These are phyloP conservation scores for Athelia psychrophila DNA, from an alignment of 1,284 basidiomycete species.

Conservation along the genomic window DNA sequence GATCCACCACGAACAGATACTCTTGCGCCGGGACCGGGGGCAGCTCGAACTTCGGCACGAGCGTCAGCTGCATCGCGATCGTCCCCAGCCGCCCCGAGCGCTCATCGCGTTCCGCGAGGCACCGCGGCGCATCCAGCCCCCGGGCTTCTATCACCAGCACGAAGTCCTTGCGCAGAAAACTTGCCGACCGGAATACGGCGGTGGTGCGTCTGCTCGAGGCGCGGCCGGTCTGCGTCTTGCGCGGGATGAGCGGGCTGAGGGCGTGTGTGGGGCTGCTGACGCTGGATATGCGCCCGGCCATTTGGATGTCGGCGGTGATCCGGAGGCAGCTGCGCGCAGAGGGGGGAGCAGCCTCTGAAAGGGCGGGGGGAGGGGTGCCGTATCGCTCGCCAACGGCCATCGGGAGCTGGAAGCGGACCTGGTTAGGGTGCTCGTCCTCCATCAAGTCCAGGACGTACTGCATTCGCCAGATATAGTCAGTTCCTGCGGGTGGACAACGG, in stretches of 20 bases:
- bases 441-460: constrained; percentile 39
- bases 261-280: constrained; percentile 42
- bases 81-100: constrained; percentile 22
- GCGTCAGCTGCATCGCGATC: constrained; percentile 46
- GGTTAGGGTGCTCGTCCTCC: constrained; percentile 42
- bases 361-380: constrained; percentile 36
- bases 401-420: constrained; percentile 50
- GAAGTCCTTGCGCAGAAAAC: constrained; percentile 44
- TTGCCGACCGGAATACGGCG: constrained; percentile 31
- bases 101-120: constrained; percentile 45
- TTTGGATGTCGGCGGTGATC: constrained; percentile 44
- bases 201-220: constrained; percentile 38
- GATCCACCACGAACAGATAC: constrained; percentile 41
- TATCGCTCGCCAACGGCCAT: constrained; percentile 49
- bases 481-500: too few relatives aligned
- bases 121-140: constrained; percentile 47
- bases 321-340: constrained; percentile 31
- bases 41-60: constrained; percentile 48
- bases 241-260: constrained; percentile 18
- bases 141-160: constrained; percentile 41
- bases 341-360: constrained; percentile 28
- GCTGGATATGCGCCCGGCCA: constrained; percentile 33
- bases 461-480: not conserved
- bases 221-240: constrained; percentile 29
- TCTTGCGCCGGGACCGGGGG: constrained; percentile 34